phyloP scores from a whole-genome alignment of 331 rosid genomes.

The Quercus tomentella region DNA sequence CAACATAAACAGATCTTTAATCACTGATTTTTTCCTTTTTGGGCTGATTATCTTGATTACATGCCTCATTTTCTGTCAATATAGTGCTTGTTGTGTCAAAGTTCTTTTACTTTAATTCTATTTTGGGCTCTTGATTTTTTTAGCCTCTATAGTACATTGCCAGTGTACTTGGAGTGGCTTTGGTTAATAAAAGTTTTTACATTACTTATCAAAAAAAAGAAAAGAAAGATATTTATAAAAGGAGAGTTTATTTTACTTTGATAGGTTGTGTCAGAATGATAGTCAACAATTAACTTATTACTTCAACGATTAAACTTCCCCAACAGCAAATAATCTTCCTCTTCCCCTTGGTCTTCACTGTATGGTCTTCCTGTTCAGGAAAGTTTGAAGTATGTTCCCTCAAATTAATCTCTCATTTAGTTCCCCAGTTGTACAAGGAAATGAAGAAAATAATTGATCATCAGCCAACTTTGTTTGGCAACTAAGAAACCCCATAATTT shows the following conservation, averaged over 20 bases:
- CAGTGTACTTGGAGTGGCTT: too few species aligned
- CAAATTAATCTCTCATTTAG: not conserved
- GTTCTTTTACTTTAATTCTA: not conserved
- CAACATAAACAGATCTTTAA: not conserved
- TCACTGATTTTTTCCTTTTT: not conserved
- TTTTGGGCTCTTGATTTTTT: too few species aligned
- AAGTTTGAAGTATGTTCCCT: too few species aligned
- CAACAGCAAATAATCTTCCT: not conserved
- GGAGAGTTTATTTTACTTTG: not conserved
- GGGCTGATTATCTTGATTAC: not conserved
- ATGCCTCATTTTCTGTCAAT: not conserved
- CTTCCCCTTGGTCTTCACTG: not conserved
- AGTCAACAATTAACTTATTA: not conserved
- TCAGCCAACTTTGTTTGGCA: not conserved
- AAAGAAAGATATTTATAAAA: too few species aligned
- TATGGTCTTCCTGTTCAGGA: not conserved
- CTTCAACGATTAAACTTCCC: not conserved
- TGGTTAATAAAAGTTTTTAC: too few species aligned
- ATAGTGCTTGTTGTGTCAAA: not conserved
- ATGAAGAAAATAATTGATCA: not conserved
- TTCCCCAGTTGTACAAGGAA: not conserved
- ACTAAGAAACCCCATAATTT: not conserved
- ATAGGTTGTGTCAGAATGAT: not conserved
- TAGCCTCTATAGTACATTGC: too few species aligned
- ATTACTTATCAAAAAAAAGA: too few species aligned